Conservation (phyloP, 202 grass and related monocot species). For the Eragrostis tef region DNA sequence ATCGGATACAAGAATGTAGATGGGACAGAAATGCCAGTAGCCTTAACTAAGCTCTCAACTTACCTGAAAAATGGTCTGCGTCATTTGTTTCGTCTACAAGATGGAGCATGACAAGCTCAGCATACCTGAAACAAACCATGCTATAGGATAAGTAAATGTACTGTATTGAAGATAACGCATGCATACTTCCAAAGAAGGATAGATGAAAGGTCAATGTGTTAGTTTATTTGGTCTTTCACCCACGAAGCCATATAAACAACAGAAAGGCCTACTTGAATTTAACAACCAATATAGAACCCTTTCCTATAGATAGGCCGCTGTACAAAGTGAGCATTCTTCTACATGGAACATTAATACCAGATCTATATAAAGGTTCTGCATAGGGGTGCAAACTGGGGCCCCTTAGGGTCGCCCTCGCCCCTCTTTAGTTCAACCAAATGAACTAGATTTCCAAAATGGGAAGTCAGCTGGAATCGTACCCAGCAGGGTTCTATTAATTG, state of each 20-base stretch:
- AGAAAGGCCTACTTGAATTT: not conserved
- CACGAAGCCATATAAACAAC: not conserved
- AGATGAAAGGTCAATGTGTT: not conserved
- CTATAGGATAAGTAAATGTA: conserved; percentile 40
- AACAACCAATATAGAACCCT: not conserved
- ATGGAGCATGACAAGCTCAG: conserved; percentile 82
- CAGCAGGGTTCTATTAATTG: no score
- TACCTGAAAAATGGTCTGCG: conserved; percentile 74
- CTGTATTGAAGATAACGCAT: conserved; percentile 18
- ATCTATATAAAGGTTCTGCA: not conserved
- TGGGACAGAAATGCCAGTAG: conserved; percentile 34
- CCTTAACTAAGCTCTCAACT: conserved; percentile 38
- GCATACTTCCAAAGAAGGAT: not conserved
- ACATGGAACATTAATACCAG: conserved; percentile 5
- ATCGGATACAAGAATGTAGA: conserved; percentile 40
- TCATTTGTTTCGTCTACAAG: conserved; percentile 80
- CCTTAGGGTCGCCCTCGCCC: no score
- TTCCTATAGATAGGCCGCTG: not conserved
- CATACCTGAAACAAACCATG: conserved; percentile 72
- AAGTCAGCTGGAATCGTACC: no score
- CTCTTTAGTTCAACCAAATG: no score
- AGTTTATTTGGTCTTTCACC: not conserved
- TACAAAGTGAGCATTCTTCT: not conserved
- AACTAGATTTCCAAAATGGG: no score
- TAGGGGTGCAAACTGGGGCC: no score